A percentile compares a stretch with the other conserved stretches of the same genome.
Conservation (phyloP, 805 yeast species). For the Starmerella khaoyaiensis region DNA sequence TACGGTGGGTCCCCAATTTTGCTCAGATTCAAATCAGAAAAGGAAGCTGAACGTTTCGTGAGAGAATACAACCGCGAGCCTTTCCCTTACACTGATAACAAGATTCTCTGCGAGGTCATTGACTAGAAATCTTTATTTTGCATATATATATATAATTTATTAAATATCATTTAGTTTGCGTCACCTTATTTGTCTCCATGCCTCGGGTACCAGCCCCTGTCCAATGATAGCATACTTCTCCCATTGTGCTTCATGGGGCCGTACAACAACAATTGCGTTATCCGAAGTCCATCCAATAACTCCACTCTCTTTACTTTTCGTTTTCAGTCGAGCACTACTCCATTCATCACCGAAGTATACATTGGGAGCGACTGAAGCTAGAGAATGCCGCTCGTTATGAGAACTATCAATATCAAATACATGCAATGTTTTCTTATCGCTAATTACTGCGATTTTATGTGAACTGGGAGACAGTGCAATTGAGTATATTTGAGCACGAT, state of each 20-base stretch:
- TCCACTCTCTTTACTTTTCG: conserved; percentile 33
- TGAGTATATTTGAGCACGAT: conserved; percentile 66
- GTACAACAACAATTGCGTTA: conserved; percentile 56
- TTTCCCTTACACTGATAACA: conserved; percentile 23
- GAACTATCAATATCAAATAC: conserved; percentile 45
- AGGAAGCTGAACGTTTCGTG: conserved; percentile 25
- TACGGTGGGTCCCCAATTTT: conserved; percentile 27
- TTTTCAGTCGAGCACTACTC: conserved; percentile 69
- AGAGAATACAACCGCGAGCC: conserved; percentile 22
- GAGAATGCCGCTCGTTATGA: conserved; percentile 45
- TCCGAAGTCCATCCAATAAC: conserved; percentile 66
- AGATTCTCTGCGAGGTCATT: conserved; percentile 25
- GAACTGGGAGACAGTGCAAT: conserved; percentile 76
- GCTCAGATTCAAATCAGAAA: conserved; percentile 24
- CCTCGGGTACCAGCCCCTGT: conserved; percentile 52
- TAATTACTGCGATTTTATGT: conserved; percentile 62
- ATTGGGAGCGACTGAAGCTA: conserved; percentile 45
- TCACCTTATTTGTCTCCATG: conserved; percentile 46
- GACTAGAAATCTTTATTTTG: conserved; percentile 17
- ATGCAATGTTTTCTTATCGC: conserved; percentile 84
- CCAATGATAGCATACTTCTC: conserved; percentile 63
- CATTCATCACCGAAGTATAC: conserved; percentile 72
- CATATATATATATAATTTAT: neutral
- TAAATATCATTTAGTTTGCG: neutral
- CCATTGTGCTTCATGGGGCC: conserved; percentile 68